Evolutionary conservation across 2,329 filamentous ascomycete genomes (phyloP).

Genomic region (Fusarium pseudonygamai): DNA sequence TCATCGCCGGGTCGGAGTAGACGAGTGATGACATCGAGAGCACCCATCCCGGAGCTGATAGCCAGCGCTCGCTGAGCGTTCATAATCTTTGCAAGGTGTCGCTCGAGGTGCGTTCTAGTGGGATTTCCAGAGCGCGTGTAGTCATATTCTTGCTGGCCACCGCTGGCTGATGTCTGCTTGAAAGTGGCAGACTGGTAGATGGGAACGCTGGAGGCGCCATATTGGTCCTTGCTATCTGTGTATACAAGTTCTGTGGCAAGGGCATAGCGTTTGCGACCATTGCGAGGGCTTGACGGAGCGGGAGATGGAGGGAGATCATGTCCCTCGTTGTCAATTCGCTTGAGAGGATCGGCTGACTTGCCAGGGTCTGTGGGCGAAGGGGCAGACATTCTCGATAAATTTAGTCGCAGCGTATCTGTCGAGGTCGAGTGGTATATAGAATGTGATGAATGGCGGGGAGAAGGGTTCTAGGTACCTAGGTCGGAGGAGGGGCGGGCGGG

Average conservation of each 20-base stretch:
- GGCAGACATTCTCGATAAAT: constrained; percentile 31
- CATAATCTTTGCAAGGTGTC: constrained; percentile 99
- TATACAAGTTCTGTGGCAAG: constrained; percentile 96
- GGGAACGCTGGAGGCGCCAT: constrained; percentile 93
- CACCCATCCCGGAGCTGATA: constrained; percentile 97
- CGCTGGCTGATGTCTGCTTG: constrained; percentile 85
- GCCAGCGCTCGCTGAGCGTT: constrained; percentile 89
- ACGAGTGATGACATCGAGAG: constrained; percentile 93
- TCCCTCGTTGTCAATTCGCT: constrained; percentile 80
- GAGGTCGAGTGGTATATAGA: background rate
- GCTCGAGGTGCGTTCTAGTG: constrained; percentile 93
- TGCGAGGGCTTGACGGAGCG: constrained; percentile 88
- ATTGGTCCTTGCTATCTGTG: constrained; percentile 95
- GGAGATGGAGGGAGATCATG: constrained; percentile 91
- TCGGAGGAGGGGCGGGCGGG: background rate
- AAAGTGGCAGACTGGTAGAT: constrained; percentile 99
- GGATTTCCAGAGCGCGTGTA: constrained; percentile 98
- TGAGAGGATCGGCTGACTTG: constrained; percentile 53
- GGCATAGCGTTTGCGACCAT: constrained; percentile 84
- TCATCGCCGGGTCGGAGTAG: constrained; percentile 92
- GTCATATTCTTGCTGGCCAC: constrained; percentile 89
- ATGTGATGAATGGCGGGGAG: constrained; percentile 7
- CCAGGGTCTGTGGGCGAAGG: constrained; percentile 42
- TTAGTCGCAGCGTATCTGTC: background rate
- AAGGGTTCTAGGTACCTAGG: background rate